These are phyloP conservation scores for Emergomyces orientalis DNA, from an alignment of 2,329 filamentous ascomycete genomes.

Conservation along the genomic window DNA sequence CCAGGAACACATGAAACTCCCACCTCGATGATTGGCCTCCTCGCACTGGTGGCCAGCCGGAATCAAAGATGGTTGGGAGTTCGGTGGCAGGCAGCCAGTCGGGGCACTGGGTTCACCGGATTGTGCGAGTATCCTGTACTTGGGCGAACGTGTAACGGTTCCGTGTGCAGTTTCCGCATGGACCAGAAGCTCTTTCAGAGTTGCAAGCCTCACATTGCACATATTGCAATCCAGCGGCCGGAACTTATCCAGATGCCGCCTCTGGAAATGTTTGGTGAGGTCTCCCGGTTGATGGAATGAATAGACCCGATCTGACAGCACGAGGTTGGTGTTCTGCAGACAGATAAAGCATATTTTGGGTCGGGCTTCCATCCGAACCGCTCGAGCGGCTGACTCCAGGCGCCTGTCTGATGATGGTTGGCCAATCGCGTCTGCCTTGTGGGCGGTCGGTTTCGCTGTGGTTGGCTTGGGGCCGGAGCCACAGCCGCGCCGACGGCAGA, in stretches of 20 bases:
- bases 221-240: neutral
- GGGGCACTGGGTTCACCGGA: neutral
- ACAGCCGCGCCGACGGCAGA: neutral
- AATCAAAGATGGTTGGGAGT: neutral
- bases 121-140: neutral
- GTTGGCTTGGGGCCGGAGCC: neutral
- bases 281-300: neutral
- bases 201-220: neutral
- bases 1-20: neutral
- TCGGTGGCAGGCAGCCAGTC: neutral
- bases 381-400: neutral
- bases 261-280: neutral
- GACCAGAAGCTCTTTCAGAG: neutral
- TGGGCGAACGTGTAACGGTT: neutral
- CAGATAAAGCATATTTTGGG: constrained; percentile 1
- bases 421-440: neutral
- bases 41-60: neutral
- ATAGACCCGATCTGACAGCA: neutral
- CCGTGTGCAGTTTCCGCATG: neutral
- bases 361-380: neutral
- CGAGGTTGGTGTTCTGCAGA: neutral
- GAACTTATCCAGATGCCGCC: neutral
- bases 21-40: neutral
- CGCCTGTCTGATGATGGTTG: neutral
- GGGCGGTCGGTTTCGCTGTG: neutral